Base-by-base conservation (phyloP, 192 early-diverging fungal species). In the Coemansia sp. region DNA sequence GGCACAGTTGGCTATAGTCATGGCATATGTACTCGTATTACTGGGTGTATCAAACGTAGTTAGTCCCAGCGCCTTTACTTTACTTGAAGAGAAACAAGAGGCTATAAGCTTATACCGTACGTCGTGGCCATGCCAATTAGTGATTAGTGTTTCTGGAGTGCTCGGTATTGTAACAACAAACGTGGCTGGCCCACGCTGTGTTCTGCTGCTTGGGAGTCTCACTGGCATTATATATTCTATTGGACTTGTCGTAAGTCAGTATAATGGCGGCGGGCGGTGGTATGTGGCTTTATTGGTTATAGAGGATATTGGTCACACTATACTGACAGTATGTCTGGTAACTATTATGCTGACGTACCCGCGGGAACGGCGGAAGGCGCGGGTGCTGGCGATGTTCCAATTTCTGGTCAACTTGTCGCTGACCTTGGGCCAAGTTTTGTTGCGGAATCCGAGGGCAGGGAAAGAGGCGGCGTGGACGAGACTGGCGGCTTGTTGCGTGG, bases 311-410 rank as follows among this genome's bases (percentile, higher is more conserved):
- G 72, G 66, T 2, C 49, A 44, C 19, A 63, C 72, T 1, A 58
- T 68, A 42, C 26, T 58, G 49, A 66, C 59, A 0, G 66, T 74
- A 10, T 52, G 66, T 8, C 9, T 64, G 52, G 61, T 63, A 4
- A 68, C 72, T 1, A 23, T 74, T 42, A 16, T 52, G 33, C 50
- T 74, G 50, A 68, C 72, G 16, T 74, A 74, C 33, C 72, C 72
- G 17, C 39, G 72, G 19, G 72, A 74, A 53, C 72, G 59, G 49
- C 59, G 50, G 13, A 74, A 74, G 46, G 72, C 72, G 0, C 58
- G 72, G 8, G 65, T 57, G 0, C 32, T 74, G 47, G 72, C 66
- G 13, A 17, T 68, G 42, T 68, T 74, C 38, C 72, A 67, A 37
- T 53, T 74, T 8, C 19, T 63, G 3, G 26, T 74, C 6, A 66